Percentiles rank a stretch among this genome's conserved stretches.
These are phyloP conservation scores for Myxozyma geophila DNA, from an alignment of 805 yeast species.

Conservation along the genomic window DNA sequence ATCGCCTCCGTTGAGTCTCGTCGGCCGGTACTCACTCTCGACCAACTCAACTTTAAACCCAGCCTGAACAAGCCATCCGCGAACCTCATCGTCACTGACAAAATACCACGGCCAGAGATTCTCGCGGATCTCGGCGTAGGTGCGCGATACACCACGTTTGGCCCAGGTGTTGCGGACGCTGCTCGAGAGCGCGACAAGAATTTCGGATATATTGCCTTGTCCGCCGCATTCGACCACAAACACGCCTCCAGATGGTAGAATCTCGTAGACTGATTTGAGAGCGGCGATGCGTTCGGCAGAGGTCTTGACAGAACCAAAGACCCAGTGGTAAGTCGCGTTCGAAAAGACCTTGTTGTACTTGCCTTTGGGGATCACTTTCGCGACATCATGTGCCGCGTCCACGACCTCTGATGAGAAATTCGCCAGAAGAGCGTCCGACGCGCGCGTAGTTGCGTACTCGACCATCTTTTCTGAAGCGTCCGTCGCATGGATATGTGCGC, in stretches of 20 bases:
- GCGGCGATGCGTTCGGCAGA: conserved; percentile 29
- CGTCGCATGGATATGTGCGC: conserved; percentile 29
- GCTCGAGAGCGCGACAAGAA: conserved; percentile 35
- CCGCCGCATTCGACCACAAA: conserved; percentile 41
- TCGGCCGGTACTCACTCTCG: conserved; percentile 38
- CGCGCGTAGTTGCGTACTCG: conserved; percentile 17
- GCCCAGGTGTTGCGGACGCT: conserved; percentile 26
- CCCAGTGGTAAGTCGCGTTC: conserved; percentile 42
- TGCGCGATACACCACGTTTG: conserved; percentile 15
- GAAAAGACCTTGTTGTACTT: conserved; percentile 38
- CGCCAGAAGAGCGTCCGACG: neutral
- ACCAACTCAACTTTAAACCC: conserved; percentile 37
- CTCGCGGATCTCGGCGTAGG: conserved; percentile 17
- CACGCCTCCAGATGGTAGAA: conserved; percentile 33
- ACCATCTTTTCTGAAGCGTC: conserved; percentile 31
- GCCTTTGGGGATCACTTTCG: conserved; percentile 14
- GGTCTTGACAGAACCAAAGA: conserved; percentile 25
- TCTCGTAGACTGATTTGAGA: conserved; percentile 30
- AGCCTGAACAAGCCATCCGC: conserved; percentile 30
- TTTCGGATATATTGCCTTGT: conserved; percentile 40
- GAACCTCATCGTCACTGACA: conserved; percentile 26
- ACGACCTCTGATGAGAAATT: conserved; percentile 27
- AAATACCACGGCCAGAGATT: conserved; percentile 38
- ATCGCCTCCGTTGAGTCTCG: conserved; percentile 31
- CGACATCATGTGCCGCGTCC: conserved; percentile 21